Evolutionary conservation across 805 yeast genomes (phyloP).

Genomic region (Pichia ethanolica): DNA sequence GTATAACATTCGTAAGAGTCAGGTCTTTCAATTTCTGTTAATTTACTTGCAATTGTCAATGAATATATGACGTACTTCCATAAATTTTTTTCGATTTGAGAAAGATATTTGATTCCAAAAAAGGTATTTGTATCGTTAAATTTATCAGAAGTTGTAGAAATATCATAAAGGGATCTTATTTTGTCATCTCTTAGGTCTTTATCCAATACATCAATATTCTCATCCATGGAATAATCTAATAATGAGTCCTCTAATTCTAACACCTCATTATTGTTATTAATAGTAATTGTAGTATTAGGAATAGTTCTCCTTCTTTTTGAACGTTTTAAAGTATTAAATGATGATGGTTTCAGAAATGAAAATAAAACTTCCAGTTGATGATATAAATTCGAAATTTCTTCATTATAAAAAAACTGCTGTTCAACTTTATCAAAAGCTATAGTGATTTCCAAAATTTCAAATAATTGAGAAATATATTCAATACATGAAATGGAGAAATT

Average conservation of each 20-base stretch:
- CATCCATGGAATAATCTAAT: neutral
- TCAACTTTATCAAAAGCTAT: neutral
- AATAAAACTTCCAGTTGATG: neutral
- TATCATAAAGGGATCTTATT: constrained; percentile 1
- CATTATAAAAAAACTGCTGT: neutral
- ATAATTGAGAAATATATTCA: constrained; percentile 1
- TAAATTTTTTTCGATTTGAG: neutral
- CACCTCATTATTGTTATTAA: neutral
- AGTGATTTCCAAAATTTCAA: neutral
- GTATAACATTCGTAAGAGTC: constrained; percentile 4
- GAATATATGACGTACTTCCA: constrained; percentile 6
- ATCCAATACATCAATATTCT: neutral
- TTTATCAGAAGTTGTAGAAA: constrained; percentile 7
- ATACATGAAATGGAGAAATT: constrained; percentile 2
- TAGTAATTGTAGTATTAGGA: no score
- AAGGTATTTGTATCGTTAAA: neutral
- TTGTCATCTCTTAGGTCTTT: neutral
- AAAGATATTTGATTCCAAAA: constrained; percentile 4
- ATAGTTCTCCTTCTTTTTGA: neutral
- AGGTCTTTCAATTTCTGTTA: neutral
- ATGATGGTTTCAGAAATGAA: constrained; percentile 1
- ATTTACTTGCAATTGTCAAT: constrained; percentile 3
- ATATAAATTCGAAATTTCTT: constrained; percentile 3
- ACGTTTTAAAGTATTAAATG: neutral
- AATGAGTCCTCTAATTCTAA: neutral